A percentile compares a stretch with the other conserved stretches of the same genome.
Evolutionary conservation across 257 asterid species (phyloP).

Genomic region (Ocimum tenuiflorum): DNA sequence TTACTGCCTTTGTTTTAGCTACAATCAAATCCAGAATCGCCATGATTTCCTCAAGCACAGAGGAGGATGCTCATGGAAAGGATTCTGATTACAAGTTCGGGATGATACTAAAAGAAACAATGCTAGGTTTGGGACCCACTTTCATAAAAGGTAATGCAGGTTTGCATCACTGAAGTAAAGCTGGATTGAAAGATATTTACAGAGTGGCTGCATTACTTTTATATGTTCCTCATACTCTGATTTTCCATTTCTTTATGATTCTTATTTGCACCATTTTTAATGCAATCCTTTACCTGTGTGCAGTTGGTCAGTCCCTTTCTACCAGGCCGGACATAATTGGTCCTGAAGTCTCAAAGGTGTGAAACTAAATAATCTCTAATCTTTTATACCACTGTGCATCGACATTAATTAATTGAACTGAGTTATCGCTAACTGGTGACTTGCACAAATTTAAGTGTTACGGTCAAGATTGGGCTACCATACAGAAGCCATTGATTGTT

Average conservation of each 20-base stretch:
- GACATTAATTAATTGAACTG: not conserved
- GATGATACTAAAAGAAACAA: constrained; percentile 67
- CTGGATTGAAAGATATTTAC: constrained; percentile 4
- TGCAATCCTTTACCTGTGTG: constrained; percentile 24
- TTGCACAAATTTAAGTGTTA: not conserved
- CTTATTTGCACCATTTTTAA: constrained; percentile 11
- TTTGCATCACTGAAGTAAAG: not conserved
- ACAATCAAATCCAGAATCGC: constrained; percentile 65
- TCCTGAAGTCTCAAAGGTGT: constrained; percentile 71
- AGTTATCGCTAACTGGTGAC: not conserved
- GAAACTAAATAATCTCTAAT: constrained; percentile 6
- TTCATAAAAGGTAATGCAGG: constrained; percentile 69
- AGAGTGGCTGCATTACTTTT: not conserved
- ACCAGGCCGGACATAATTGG: constrained; percentile 95
- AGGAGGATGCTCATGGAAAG: constrained; percentile 37
- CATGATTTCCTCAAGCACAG: constrained; percentile 38
- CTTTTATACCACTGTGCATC: not conserved
- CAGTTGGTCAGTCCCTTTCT: constrained; percentile 97
- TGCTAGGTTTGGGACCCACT: constrained; percentile 90
- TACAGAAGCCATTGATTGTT: constrained; percentile 4
- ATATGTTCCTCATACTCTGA: not conserved
- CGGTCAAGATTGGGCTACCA: not conserved
- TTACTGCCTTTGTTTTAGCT: constrained; percentile 68
- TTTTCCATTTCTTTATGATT: constrained; percentile 2
- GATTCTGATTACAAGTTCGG: constrained; percentile 57